phyloP scores from a whole-genome alignment of 176 grass and related monocot species.

The Triticum timopheevii region DNA sequence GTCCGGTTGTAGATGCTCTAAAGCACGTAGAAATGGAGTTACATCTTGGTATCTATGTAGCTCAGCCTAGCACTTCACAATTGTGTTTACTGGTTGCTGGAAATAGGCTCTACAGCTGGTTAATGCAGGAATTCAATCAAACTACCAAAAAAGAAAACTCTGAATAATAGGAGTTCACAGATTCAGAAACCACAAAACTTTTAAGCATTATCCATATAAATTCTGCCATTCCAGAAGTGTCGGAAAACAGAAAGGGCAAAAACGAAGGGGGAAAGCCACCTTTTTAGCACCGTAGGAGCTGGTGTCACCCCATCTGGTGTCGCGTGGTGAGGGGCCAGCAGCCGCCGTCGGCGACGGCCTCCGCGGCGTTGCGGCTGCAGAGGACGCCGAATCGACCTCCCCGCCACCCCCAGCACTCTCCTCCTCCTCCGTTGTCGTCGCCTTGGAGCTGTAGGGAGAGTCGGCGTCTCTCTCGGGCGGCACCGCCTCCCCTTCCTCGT shows the following conservation, averaged over 20 bases:
- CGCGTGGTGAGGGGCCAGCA: conserved; percentile 35
- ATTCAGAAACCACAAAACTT: background rate
- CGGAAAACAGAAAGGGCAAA: background rate
- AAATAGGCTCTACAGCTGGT: background rate
- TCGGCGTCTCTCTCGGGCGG: conserved; percentile 42
- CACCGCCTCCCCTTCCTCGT: conserved; percentile 31
- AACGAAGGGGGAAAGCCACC: conserved; percentile 35
- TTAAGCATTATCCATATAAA: background rate
- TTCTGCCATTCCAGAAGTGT: conserved; percentile 16
- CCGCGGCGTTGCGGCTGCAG: conserved; percentile 6
- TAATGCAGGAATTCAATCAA: background rate
- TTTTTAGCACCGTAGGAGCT: conserved; percentile 89
- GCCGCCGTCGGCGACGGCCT: conserved; percentile 31
- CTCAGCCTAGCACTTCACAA: background rate
- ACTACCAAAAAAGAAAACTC: background rate
- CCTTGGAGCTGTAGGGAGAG: conserved; percentile 75
- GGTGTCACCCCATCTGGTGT: conserved; percentile 70
- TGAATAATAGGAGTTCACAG: background rate
- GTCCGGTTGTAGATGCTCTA: background rate
- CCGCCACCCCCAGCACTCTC: conserved; percentile 20
- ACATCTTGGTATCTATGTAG: background rate
- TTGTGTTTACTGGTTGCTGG: background rate
- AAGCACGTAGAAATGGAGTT: background rate
- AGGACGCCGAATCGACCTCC: conserved; percentile 39
- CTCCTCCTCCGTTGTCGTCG: conserved; percentile 33